Conservation (phyloP, 208 protist genomes). For the Vickermania spadyakhi region DNA sequence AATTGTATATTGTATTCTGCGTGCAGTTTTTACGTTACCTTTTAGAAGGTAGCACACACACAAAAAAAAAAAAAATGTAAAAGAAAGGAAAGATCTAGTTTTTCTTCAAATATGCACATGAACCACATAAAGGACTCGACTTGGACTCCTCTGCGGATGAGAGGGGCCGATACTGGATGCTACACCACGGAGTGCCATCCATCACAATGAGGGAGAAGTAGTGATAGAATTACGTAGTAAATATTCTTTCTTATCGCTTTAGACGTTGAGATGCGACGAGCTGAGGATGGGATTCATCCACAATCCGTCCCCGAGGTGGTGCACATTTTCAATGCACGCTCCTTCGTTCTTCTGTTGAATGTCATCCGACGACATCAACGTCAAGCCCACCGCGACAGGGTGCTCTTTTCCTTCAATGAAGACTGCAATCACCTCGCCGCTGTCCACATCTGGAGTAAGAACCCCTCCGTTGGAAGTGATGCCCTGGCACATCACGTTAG, state of each 20-base stretch:
- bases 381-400: constrained; percentile 90
- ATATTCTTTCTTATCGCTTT: neutral
- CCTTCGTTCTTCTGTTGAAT: constrained; percentile 89
- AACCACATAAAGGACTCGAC: too few relatives aligned
- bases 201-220: neutral
- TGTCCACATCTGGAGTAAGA: constrained; percentile 43
- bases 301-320: constrained; percentile 95
- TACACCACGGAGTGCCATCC: neutral
- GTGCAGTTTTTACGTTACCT: too few relatives aligned
- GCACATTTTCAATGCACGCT: constrained; percentile 94
- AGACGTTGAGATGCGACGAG: constrained; percentile 68
- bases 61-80: too few relatives aligned
- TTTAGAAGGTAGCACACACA: too few relatives aligned
- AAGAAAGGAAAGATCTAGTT: too few relatives aligned
- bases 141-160: too few relatives aligned
- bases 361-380: constrained; percentile 89
- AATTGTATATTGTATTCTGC: too few relatives aligned
- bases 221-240: neutral
- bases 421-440: constrained; percentile 69
- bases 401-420: constrained; percentile 96
- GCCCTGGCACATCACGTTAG: constrained; percentile 97
- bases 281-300: constrained; percentile 91
- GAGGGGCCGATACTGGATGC: neutral
- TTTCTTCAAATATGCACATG: too few relatives aligned
- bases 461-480: constrained; percentile 92